Evolutionary conservation across 257 asterid genomes (phyloP), one percentile per base, ranked within the genome.

Genomic region (Anisodus tanguticus): DNA sequence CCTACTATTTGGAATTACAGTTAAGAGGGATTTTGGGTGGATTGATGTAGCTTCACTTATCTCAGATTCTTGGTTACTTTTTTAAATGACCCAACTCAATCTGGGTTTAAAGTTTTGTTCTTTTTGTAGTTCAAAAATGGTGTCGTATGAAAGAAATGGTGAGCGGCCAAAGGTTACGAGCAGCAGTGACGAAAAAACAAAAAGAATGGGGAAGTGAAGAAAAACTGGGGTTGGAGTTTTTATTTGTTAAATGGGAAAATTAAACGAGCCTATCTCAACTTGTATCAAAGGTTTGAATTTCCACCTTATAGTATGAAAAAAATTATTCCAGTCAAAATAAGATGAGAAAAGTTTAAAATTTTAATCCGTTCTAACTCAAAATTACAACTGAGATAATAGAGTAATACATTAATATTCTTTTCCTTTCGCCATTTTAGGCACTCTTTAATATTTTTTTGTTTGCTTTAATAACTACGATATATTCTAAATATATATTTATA

Each of bases 1-100:
- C 62, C 49, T 74, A 74, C 80, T 74, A 74, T 19, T 3, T 11
- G 12, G 60, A 72, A 47, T 19, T 72, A 59, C 60, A 69, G 77
- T 69, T 39, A 39, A 69, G 26, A 16, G 77, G 13, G 77, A 16
- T 69, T 68, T 69, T 39, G 77, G 77, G 53, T 69, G 26, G 53
- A 39, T 69, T 15, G 0, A 0, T 68, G 2, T 68, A 39, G 77
- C 53, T 16, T 39, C 53, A 19, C 0, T 72, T 72, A 11, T 5
- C 1, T 72, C 43, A 47, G n/a, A 49, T 74, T 47, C 41, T 22
- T 22, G 26, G 26, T 22, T 22, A 22, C 26, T 22, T 22, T 22
- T 22, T 22, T 22, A 12, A 72, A 10, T 47, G 59, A 47, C 37
- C 59, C 19, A 47, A 72, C 17, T 10, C 80, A 49, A 74, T 74